Percentiles rank a stretch among this genome's conserved stretches.
Conservation (phyloP, 1,139 yeast genomes). For the Yamadazyma sp. region DNA sequence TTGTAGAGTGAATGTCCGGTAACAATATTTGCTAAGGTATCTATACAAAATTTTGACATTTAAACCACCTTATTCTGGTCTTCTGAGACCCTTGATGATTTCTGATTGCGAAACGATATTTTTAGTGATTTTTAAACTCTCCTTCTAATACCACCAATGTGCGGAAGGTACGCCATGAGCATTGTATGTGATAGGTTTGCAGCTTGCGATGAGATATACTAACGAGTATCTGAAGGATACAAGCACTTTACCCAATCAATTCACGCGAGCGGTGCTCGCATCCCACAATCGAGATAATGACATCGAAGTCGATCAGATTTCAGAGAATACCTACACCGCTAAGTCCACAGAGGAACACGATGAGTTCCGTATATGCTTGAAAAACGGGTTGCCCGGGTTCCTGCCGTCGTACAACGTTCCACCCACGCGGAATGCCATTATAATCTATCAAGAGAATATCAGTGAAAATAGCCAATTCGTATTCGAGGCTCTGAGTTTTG, state of each 20-base stretch:
- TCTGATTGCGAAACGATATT: too few species aligned
- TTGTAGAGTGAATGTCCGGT: too few species aligned
- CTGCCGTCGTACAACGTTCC: slow-evolving; percentile 38
- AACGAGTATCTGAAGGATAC: slow-evolving; percentile 23
- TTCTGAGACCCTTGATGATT: too few species aligned
- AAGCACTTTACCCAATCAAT: slow-evolving; percentile 30
- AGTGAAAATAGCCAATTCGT: slow-evolving; percentile 16
- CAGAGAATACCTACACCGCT: slow-evolving; percentile 20
- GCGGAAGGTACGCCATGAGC: slow-evolving; percentile 47
- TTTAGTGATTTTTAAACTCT: too few species aligned
- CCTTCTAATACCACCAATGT: slow-evolving; percentile 23
- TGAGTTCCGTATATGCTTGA: slow-evolving; percentile 10
- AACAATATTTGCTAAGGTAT: too few species aligned
- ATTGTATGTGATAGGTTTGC: slow-evolving; percentile 34
- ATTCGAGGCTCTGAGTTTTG: slow-evolving; percentile 43
- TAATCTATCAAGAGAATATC: slow-evolving; percentile 22
- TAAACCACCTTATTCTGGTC: too few species aligned
- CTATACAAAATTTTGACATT: too few species aligned
- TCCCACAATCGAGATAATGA: slow-evolving; percentile 15
- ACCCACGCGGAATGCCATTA: slow-evolving; percentile 39
- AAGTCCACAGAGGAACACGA: slow-evolving; percentile 8
- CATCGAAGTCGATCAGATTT: slow-evolving; percentile 39
- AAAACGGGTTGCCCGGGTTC: slow-evolving; percentile 17
- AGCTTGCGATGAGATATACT: slow-evolving; percentile 3
- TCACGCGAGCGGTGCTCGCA: slow-evolving; percentile 25